phyloP scores from a whole-genome alignment of 306 rosid species.

The Cucurbita ficifolia region DNA sequence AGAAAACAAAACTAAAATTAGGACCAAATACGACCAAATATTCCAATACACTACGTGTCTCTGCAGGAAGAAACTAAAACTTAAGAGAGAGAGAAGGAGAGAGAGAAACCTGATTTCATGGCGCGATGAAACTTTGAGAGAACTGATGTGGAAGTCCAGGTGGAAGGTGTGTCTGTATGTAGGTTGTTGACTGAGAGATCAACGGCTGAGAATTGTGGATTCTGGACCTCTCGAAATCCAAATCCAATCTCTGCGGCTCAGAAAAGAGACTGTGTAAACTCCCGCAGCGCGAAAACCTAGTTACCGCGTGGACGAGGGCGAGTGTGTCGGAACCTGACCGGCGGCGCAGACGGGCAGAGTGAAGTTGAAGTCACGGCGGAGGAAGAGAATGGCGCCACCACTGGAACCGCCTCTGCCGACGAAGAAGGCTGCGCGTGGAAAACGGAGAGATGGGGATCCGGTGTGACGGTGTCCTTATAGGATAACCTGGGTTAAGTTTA shows the following conservation, averaged over 20 bases:
- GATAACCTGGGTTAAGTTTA: slow-evolving; percentile 1
- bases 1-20: not conserved
- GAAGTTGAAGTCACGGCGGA: not conserved
- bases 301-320: not conserved
- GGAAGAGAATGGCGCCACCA: not conserved
- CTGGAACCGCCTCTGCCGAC: not conserved
- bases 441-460: slow-evolving; percentile 10
- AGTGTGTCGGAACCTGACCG: not conserved
- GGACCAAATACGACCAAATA: not conserved
- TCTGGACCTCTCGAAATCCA: not conserved
- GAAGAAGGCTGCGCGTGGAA: not conserved
- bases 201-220: slow-evolving; percentile 19
- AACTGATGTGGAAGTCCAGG: slow-evolving; percentile 73
- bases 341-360: not conserved
- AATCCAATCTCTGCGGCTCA: slow-evolving; percentile 3
- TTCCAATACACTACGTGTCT: slow-evolving; percentile 7
- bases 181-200: slow-evolving; percentile 2
- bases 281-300: not conserved
- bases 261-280: not conserved
- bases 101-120: slow-evolving; percentile 45
- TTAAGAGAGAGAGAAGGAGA: slow-evolving; percentile 13
- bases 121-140: slow-evolving; percentile 13
- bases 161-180: slow-evolving; percentile 21
- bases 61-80: not conserved
- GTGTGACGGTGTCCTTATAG: slow-evolving; percentile 24